Base-by-base conservation (phyloP, 768 basidiomycete genomes). In the Suillus clintonianus region DNA sequence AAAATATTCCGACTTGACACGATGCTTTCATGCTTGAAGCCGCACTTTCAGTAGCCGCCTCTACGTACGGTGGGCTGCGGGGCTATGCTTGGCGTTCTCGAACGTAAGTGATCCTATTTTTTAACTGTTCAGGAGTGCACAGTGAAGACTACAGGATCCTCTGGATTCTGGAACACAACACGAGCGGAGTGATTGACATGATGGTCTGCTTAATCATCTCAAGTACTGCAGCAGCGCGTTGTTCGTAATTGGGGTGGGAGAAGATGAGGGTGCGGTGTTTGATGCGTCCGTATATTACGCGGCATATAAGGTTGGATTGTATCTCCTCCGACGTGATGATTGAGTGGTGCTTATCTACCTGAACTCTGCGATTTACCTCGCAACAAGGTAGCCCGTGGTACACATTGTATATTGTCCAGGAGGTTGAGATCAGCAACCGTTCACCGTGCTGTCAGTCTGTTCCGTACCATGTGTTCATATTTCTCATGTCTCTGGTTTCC, bases 1-100 rank as follows among this genome's bases (percentile, higher is more conserved):
- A 67, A 72, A 72, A 67, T 70, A 71, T 65, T 68, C 74, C 74
- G 74, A 65, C 68, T 72, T 66, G 66, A 62, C 63, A 76, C 76
- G 74, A 69, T 42, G 39, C 15, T 19, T 32, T 11, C 48, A 50
- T 17, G 48, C 14, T 4, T 32, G 30, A 53, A 15, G 48, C 51
- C 4, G 27, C 50, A 19, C 50, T 30, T 30, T 30, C 50, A 30
- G 11, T 32, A n/a, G 19, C 17, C 30, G 30, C 30, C 30, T 32
- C 2, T n/a, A n/a, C n/a, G n/a, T 19, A 53, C 2, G 32, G 30
- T 19, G 2, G 9, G 30, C 27, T 51, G 30, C 50, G 19, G 9
- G 30, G 30, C 10, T 6, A 53, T 53, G 17, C 30, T 10, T 9
- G 17, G 50, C 50, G 32, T 51, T 30, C 51, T 32, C 32, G 30